Base-by-base conservation (phyloP, 768 basidiomycete genomes). In the Gelatoporia subvermispora region DNA sequence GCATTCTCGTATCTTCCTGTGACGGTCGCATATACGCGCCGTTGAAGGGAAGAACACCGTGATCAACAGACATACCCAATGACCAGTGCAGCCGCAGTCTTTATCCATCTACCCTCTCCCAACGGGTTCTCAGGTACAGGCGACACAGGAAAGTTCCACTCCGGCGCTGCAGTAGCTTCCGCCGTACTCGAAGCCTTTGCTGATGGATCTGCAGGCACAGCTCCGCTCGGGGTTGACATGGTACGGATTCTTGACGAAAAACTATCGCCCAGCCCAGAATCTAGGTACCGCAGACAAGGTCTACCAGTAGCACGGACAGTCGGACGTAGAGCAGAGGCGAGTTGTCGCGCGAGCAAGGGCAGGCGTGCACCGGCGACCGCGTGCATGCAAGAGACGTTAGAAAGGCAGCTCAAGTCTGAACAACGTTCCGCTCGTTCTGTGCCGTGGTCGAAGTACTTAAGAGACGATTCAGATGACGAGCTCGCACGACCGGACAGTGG, bases 31-130 rank as follows among this genome's bases (percentile, higher is more conserved):
- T 25, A 43, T 23, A 22, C 24, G 16, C 23, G 49, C 52, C 22
- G 46, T 42, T n/a, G 36, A 31, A 2, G 8, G 28, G 11, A 13
- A 17, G 28, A 20, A 16, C 43, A 41, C 21, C 8, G n/a, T 5
- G 5, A 7, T 8, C 5, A 39, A 21, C 7, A 39, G 17, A 69
- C 72, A 43, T 49, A 84, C 87, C 88, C 88, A 53, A 90, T 89
- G 39, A 90, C 76, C 50, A 90, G 71, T 0, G 84, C 85, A 21
- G 76, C 88, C 0, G 88, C 88, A 0, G 82, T 84, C 57, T 76
- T 72, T 61, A 94, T 91, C 60, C 77, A 82, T 20, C 69, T 72
- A 7, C 83, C 85, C 51, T 85, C 79, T 1, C 86, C 84, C 0
- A 88, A 66, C 22, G 82, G 82, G 59, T 87, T 86, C 38, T 66